Conservation (phyloP, 2,329 filamentous ascomycete species). For the Cercospora sojina region DNA sequence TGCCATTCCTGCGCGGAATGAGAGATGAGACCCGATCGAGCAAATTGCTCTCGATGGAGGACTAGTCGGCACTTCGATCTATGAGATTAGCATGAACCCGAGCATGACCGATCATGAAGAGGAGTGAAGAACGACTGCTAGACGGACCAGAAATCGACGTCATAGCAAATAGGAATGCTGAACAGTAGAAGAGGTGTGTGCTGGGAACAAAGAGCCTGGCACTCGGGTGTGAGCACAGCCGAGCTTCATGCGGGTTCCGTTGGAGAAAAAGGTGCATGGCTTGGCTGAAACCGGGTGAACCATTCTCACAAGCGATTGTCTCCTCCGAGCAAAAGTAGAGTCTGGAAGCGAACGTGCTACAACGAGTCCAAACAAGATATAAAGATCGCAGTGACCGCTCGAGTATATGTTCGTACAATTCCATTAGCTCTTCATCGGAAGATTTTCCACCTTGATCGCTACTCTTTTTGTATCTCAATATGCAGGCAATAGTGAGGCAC, state of each 20-base stretch:
- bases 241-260: conserved; percentile 1
- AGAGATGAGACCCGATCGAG: conserved; percentile 1
- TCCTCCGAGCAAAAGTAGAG: neutral
- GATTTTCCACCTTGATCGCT: too few relatives aligned
- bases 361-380: neutral
- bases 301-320: neutral
- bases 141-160: neutral
- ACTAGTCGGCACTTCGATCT: neutral
- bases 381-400: neutral
- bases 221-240: neutral
- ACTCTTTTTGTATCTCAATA: neutral
- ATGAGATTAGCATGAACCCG: neutral
- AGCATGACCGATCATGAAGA: neutral
- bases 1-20: conserved; percentile 2
- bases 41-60: neutral
- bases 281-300: conserved; percentile 8
- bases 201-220: neutral
- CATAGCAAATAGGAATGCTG: neutral
- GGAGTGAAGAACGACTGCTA: neutral
- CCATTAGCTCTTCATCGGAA: neutral
- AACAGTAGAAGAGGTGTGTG: neutral
- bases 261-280: conserved; percentile 3
- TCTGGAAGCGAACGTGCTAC: neutral
- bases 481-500: neutral
- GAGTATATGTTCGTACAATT: neutral